Evolutionary conservation across 2,329 filamentous ascomycete species (phyloP), one percentile per base, ranked within the genome.

Genomic region (Epichloe amarillans): DNA sequence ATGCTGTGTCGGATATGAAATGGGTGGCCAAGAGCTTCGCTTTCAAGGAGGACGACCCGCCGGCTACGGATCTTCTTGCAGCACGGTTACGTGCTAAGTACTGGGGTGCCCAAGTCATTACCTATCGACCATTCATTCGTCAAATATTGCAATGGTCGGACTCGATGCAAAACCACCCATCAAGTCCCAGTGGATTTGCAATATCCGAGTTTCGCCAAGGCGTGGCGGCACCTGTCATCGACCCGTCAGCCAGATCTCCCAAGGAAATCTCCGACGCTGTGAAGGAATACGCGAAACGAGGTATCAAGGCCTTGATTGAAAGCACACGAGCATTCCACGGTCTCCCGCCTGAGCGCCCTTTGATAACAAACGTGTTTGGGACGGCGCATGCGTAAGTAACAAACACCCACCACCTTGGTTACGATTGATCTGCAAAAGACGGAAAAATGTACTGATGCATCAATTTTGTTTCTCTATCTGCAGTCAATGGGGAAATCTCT

Each of bases 321-420:
- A 96, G 91, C 64, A 97, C 91, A 0, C 77, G 81, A 50, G 88
- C 89, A 1, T 95, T 97, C 62, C 75, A 84, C 55, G 72, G 74
- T 2, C 73, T 86, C 26, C 72, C 78, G 15, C 67, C 70, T n/a
- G 68, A 77, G 54, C 79, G 88, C 33, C 80, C 86, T 8, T 84
- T 96, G 48, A 83, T 97, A 50, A 97, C 91, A n/a, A 97, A 96
- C 60, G 83, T 95, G 23, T 95, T 95, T 67, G 90, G 91, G 49
- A 97, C 91, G 17, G 86, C 89, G 55, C 91, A 96, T 74, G 90
- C 91, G 87, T 95, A 86, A 80, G 88, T 81, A 10, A 35, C 38
- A 19, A 19, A 33, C 12, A 11, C 37, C 11, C n/a, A 11, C 37
- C 4, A 7, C 15, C 15, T 15, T n/a, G 37, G 15, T 40, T 17